Evolutionary conservation across 2,329 filamentous ascomycete species (phyloP), one percentile per base, ranked within the genome.

Genomic region (Xylogone sp.): DNA sequence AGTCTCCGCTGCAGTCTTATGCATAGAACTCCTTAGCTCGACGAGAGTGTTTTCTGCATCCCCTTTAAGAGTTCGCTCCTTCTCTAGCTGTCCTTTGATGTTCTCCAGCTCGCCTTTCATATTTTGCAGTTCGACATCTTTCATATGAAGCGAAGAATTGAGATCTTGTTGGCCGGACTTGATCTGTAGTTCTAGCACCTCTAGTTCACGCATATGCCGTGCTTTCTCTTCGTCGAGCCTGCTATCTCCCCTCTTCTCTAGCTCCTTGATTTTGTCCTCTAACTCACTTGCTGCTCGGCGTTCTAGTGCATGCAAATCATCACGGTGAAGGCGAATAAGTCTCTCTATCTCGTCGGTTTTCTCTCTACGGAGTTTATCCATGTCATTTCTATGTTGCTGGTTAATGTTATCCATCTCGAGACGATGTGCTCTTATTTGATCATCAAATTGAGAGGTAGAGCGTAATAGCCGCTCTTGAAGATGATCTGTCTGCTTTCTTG

Each of bases 171-270:
- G 65, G 53, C 79, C 77, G 21, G 78, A 68, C 5, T 71, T 69
- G 39, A 73, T 71, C 55, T 76, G 77, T 3, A 73, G 73, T 49
- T 81, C 79, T 6, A 90, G 62, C n/a, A 87, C 81, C 53, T 83
- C 78, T 2, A 88, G 72, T 59, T 90, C 86, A n/a, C 75, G 77
- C 19, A 79, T 69, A 52, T 79, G 76, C 48, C 75, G 75, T 43
- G 65, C 73, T 49, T 79, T 74, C 64, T 91, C 84, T 45, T 87
- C 81, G 27, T 88, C 83, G 16, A 90, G 65, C 60, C 89, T 82
- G n/a, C 55, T 53, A 48, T 62, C 58, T 18, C 60, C 58, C 47
- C 56, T 58, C 21, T 61, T 57, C 48, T 69, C 65, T 18, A 69
- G 18, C 31, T 65, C 59, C 54, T 64, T 55, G 43, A 65, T 29